A percentile compares a stretch with the other conserved stretches of the same genome.
phyloP scores from a whole-genome alignment of 2,329 filamentous ascomycete genomes.

The Aspergillus flavus region DNA sequence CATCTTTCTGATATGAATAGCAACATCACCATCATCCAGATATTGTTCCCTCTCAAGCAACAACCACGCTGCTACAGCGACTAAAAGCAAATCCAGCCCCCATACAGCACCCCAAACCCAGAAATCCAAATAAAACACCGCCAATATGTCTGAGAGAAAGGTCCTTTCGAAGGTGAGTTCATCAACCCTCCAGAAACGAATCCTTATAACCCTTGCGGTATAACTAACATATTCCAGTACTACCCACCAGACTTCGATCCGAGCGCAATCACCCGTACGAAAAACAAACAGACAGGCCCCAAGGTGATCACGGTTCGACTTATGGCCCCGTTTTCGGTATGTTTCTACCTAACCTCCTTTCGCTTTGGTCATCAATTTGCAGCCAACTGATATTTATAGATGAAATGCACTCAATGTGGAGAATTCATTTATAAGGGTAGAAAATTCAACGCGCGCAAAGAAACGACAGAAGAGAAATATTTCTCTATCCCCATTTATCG shows the following conservation, averaged over 20 bases:
- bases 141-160: slow-evolving; percentile 8
- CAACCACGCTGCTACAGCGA: not conserved
- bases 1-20: not conserved
- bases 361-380: not conserved
- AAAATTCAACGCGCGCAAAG: slow-evolving; percentile 95
- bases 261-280: slow-evolving; percentile 70
- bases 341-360: not conserved
- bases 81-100: not conserved
- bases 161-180: slow-evolving; percentile 4
- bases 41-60: not conserved
- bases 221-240: slow-evolving; percentile 34
- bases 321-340: slow-evolving; percentile 76
- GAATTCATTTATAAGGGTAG: slow-evolving; percentile 91
- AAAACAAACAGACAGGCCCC: slow-evolving; percentile 64
- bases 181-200: slow-evolving; percentile 8
- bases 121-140: not conserved
- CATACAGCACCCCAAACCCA: not conserved
- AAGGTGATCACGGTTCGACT: slow-evolving; percentile 84
- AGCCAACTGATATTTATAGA: slow-evolving; percentile 34
- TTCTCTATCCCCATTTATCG: slow-evolving; percentile 83
- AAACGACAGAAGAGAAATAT: slow-evolving; percentile 89
- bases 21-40: not conserved
- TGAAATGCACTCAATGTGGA: slow-evolving; percentile 66
- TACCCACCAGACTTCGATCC: slow-evolving; percentile 87
- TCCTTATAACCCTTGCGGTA: not conserved